Percentiles rank a stretch among this genome's conserved stretches.
Conservation (phyloP, 2,329 filamentous ascomycete genomes). For the Talaromyces sp. region DNA sequence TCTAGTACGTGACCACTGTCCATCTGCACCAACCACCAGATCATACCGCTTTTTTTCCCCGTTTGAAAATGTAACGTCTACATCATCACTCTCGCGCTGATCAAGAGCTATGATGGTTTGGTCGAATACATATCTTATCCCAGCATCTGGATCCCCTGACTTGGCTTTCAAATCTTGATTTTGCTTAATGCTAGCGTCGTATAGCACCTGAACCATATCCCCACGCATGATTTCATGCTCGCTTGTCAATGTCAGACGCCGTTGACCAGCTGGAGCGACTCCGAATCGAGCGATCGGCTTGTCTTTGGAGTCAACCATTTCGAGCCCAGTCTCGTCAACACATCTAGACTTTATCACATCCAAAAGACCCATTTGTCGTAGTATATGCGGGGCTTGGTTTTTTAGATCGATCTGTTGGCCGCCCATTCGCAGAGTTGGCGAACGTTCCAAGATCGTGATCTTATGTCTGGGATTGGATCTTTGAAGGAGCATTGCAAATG, state of each 20-base stretch:
- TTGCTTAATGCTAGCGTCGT: conserved; percentile 25
- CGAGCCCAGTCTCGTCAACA: background rate
- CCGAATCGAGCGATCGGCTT: background rate
- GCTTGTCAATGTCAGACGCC: conserved; percentile 35
- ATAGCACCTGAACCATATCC: conserved; percentile 48
- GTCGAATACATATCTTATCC: conserved; percentile 32
- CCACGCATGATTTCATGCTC: conserved; percentile 58
- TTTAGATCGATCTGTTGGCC: background rate
- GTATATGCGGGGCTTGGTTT: background rate
- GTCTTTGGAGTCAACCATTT: background rate
- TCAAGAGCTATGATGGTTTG: conserved; percentile 27
- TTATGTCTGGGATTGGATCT: background rate
- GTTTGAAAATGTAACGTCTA: conserved; percentile 27
- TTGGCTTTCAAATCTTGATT: conserved; percentile 12
- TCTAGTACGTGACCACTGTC: conserved; percentile 24
- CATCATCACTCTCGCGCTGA: conserved; percentile 18
- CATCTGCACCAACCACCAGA: conserved; percentile 32
- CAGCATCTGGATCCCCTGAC: background rate
- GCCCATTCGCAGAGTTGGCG: background rate
- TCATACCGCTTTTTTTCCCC: conserved; percentile 25
- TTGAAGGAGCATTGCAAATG: background rate
- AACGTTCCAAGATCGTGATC: background rate
- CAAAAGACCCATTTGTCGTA: background rate
- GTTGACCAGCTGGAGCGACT: background rate
- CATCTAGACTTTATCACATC: background rate